Percentiles rank a stretch among this genome's conserved stretches.
Conservation (phyloP, 805 yeast genomes). For the Schizosaccharomyces octosporus region DNA sequence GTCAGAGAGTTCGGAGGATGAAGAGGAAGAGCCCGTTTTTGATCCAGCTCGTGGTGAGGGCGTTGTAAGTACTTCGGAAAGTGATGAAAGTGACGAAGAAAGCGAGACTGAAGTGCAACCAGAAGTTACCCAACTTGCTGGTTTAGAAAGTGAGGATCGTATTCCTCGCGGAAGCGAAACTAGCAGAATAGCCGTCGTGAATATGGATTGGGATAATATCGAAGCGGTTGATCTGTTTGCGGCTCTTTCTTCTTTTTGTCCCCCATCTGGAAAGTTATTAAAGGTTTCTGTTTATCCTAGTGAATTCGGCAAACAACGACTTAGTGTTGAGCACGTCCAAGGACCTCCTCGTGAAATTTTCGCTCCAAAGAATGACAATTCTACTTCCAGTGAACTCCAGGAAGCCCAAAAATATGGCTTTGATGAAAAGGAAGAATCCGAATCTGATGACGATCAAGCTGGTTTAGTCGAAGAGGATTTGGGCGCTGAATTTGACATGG, state of each 20-base stretch:
- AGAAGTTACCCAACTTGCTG: slow-evolving; percentile 7
- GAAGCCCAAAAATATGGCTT: slow-evolving; percentile 3
- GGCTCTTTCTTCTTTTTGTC: slow-evolving; percentile 65
- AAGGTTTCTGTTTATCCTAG: slow-evolving; percentile 63
- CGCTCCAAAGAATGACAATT: slow-evolving; percentile 10
- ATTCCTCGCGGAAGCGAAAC: slow-evolving; percentile 82
- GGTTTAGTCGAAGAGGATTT: slow-evolving; percentile 57
- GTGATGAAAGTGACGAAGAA: slow-evolving; percentile 13
- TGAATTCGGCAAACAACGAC: slow-evolving; percentile 76
- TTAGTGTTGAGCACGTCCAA: slow-evolving; percentile 69
- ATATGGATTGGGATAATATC: slow-evolving; percentile 94
- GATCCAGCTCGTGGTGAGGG: slow-evolving; percentile 19
- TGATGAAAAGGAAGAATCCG: background rate
- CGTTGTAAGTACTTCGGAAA: slow-evolving; percentile 9
- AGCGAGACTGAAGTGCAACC: slow-evolving; percentile 5
- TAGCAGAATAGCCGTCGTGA: slow-evolving; percentile 64
- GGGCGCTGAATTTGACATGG: slow-evolving; percentile 68
- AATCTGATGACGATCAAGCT: slow-evolving; percentile 21
- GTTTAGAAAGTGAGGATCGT: slow-evolving; percentile 26
- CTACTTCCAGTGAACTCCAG: slow-evolving; percentile 14
- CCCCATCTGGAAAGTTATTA: slow-evolving; percentile 40
- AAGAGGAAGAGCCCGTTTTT: slow-evolving; percentile 5
- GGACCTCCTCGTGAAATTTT: slow-evolving; percentile 85
- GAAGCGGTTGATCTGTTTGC: slow-evolving; percentile 70
- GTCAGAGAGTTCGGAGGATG: background rate